Evolutionary conservation across 2,329 filamentous ascomycete species (phyloP), one percentile per base, ranked within the genome.

Genomic region (Esteya vermicola): DNA sequence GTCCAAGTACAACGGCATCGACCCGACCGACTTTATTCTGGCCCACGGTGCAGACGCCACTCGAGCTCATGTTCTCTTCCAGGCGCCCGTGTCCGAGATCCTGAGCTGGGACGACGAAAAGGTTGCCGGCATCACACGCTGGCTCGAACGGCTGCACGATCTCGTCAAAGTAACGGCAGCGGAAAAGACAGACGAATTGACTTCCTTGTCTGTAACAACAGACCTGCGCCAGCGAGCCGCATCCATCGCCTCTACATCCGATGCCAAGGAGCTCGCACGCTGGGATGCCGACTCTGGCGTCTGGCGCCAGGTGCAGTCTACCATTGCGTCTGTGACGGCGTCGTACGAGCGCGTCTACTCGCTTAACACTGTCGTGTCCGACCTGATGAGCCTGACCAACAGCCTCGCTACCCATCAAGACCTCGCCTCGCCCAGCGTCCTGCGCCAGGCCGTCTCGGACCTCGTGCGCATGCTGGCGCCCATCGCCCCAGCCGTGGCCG

Each of bases 1-100:
- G 61, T 93, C 84, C 51, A 94, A 94, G 58, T 70, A 91, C 61
- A 94, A 94, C 53, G 86, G 86, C 21, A 84, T 93, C 7, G 85
- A 93, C 53, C 86, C 86, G 0, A 76, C 73, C 0, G 65, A 63
- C 0, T 82, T 81, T 47, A 84, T 91, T 42, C 61, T 67, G 8
- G 75, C 73, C 48, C 80, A 91, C 50, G 86, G 86, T 19, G 83
- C 85, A 2, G 86, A 94, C 56, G 78, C 83, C 6, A 86, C 83
- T 3, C 69, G 86, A 41, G 85, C 85, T 4, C 86, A 94, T 54
- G 83, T 94, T 54, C 68, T 94, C 7, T 93, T 94, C 63, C 82
- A 88, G 50, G 86, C 86, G 1, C 85, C 86, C 0, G 81, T 93
- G 13, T 76, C 68, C 32, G 85, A 93, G 42, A 73, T 91, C 1